Base-by-base conservation (phyloP, 2,329 filamentous ascomycete species). In the Fusarium austroafricanum region DNA sequence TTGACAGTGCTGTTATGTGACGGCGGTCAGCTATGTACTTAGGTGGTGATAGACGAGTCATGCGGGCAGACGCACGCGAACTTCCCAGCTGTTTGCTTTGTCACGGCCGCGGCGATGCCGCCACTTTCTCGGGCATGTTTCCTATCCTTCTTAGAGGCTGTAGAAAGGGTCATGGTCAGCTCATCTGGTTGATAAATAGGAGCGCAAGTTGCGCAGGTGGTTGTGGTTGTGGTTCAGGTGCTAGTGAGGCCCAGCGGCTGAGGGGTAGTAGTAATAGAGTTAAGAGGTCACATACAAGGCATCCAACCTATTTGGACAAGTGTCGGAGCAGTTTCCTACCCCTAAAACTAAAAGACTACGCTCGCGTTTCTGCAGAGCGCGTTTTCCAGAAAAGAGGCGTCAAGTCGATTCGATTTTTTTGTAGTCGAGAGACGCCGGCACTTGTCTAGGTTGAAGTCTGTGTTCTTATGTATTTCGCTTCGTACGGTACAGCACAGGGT, bases 61-160 rank as follows among this genome's bases (percentile, higher is more conserved):
- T 71, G 73, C 67, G 76, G 72, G 59, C 59, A 53, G 39, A 82
- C 84, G 71, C 80, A 86, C 84, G 80, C 78, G 78, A 85, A 83
- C 77, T 83, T 85, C 73, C 80, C 81, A 74, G 82, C 79, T 71
- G 80, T 80, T 71, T 86, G 83, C 74, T 82, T 84, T 66, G 82
- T 85, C 79, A 86, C 81, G 77, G 83, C 83, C 46, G 84, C 83
- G 70, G 83, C 80, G 72, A 86, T 84, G 71, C 83, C 82, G 72
- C 83, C 82, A 73, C 78, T 79, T 73, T 86, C 83, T 82, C 81
- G 86, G 75, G 81, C 83, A 84, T 86, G 79, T 79, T 85, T 87
- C 77, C 79, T 83, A 73, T 83, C 79, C 76, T 85, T 86, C 80
- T 85, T 85, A 61, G 79, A 78, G 75, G 76, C 80, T 82, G 61